phyloP scores from a whole-genome alignment of 2,329 filamentous ascomycete genomes.

The Stylonectria norvegica region DNA sequence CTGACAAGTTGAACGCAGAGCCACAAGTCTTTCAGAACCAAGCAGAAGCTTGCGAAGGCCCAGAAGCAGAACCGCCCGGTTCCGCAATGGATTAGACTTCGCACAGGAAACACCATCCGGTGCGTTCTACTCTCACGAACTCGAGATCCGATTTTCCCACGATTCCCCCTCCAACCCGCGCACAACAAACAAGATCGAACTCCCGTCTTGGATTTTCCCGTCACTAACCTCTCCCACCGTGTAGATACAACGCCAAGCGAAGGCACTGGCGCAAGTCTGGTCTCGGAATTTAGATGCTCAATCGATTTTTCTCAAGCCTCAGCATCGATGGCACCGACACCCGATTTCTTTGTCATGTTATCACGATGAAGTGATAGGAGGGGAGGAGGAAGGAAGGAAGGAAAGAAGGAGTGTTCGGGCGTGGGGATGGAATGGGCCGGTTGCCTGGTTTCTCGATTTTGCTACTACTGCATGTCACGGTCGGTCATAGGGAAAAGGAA shows the following conservation, averaged over 20 bases:
- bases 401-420: constrained; percentile 23
- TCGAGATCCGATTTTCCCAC: constrained; percentile 3
- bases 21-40: constrained; percentile 99
- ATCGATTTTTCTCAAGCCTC: constrained; percentile 30
- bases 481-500: constrained; percentile 47
- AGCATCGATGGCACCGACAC: constrained; percentile 22
- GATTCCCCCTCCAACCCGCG: constrained; percentile 5
- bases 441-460: constrained; percentile 38
- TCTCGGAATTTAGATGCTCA: constrained; percentile 83
- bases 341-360: constrained; percentile 28
- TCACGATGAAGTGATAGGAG: constrained; percentile 27
- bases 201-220: too few relatives aligned
- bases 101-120: constrained; percentile 99
- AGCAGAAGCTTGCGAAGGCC: constrained; percentile 99
- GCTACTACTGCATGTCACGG: constrained; percentile 45
- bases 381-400: too few relatives aligned
- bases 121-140: constrained; percentile 53
- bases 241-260: constrained; percentile 99
- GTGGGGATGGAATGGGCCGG: constrained; percentile 30
- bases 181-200: not conserved
- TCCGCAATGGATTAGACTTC: constrained; percentile 98
- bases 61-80: constrained; percentile 99
- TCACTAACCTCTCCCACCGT: constrained; percentile 2
- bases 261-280: constrained; percentile 99
- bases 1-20: constrained; percentile 55